phyloP scores from a whole-genome alignment of 1,139 yeast species.

The Suhomyces bribrorum region DNA sequence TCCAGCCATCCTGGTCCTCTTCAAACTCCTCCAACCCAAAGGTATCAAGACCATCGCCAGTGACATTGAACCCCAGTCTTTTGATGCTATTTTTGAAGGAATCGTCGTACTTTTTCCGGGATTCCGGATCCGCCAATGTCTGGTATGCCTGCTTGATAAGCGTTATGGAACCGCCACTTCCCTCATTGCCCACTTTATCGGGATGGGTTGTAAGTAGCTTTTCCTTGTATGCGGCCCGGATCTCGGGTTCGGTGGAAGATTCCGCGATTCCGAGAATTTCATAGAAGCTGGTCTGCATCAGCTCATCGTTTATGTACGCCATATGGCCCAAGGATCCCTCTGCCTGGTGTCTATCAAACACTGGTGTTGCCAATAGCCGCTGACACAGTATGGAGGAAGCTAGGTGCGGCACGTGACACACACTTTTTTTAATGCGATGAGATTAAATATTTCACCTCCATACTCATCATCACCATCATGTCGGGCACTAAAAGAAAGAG shows the following conservation, averaged over 20 bases:
- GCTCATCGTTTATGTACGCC: slow-evolving; percentile 9
- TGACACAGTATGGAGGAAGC: too few relatives aligned
- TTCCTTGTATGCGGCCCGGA: slow-evolving; percentile 62
- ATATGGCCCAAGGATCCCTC: background rate
- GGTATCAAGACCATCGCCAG: slow-evolving; percentile 68
- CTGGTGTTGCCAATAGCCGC: too few relatives aligned
- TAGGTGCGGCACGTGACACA: slow-evolving; percentile 9
- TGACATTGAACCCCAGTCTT: slow-evolving; percentile 50
- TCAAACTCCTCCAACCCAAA: slow-evolving; percentile 64
- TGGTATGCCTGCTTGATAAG: slow-evolving; percentile 62
- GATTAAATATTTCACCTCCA: slow-evolving; percentile 7
- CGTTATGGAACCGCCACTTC: slow-evolving; percentile 24
- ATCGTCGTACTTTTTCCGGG: slow-evolving; percentile 51
- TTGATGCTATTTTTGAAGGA: slow-evolving; percentile 39
- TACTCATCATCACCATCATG: slow-evolving; percentile 9
- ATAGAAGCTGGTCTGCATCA: slow-evolving; percentile 35
- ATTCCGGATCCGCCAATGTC: slow-evolving; percentile 42
- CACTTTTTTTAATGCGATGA: slow-evolving; percentile 11
- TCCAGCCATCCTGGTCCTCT: slow-evolving; percentile 33
- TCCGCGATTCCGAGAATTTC: slow-evolving; percentile 52
- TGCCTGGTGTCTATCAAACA: too few relatives aligned
- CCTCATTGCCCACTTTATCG: slow-evolving; percentile 50
- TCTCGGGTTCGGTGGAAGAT: slow-evolving; percentile 37
- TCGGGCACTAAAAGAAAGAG: slow-evolving; percentile 26
- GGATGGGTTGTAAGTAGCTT: slow-evolving; percentile 71